Evolutionary conservation across 805 yeast species (phyloP).

Genomic region (Kodamaea neixiangensis): DNA sequence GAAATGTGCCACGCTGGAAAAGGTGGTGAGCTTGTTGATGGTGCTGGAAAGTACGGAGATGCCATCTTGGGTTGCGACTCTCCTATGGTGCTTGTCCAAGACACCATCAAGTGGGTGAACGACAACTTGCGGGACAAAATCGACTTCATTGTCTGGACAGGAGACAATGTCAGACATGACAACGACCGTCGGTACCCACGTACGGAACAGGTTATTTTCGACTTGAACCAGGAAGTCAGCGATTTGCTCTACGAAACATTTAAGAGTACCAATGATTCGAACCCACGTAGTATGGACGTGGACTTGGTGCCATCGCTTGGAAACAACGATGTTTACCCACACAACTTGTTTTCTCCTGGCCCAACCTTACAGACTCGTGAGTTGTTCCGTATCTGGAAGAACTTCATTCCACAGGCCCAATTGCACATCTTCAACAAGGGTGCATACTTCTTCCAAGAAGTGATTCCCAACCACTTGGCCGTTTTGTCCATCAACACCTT

Average conservation of each 20-base stretch:
- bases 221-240: conserved; percentile 62
- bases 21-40: conserved; percentile 27
- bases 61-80: conserved; percentile 79
- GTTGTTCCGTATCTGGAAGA: conserved; percentile 69
- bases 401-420: conserved; percentile 75
- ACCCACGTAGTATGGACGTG: conserved; percentile 47
- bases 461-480: conserved; percentile 78
- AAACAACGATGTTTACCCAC: conserved; percentile 88
- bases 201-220: conserved; percentile 69
- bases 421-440: conserved; percentile 73
- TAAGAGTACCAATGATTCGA: conserved; percentile 38
- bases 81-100: conserved; percentile 60
- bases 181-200: conserved; percentile 75
- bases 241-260: conserved; percentile 53
- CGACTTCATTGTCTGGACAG: conserved; percentile 89
- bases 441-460: conserved; percentile 72
- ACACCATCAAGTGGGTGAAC: conserved; percentile 67
- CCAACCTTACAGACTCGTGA: conserved; percentile 88
- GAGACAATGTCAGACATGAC: conserved; percentile 85
- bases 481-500: conserved; percentile 77
- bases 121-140: conserved; percentile 69
- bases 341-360: conserved; percentile 80
- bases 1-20: conserved; percentile 60
- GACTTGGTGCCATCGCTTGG: conserved; percentile 73
- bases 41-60: conserved; percentile 70